Conservation (phyloP, 73 alveolate species). For the Durusdinium trenchii region DNA sequence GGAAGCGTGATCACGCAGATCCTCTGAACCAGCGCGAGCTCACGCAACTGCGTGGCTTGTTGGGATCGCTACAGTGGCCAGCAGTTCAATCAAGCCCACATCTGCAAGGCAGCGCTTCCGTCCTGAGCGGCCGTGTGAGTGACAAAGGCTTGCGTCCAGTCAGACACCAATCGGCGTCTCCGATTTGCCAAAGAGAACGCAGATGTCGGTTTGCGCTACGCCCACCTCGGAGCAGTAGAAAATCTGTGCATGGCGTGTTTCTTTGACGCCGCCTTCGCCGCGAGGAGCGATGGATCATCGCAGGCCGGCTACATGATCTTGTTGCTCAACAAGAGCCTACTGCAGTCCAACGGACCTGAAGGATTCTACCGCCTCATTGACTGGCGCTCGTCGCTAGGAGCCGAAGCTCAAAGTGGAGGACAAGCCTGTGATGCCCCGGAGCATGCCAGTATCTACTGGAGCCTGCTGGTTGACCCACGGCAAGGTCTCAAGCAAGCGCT, state of each 20-base stretch:
- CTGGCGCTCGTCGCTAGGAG: background rate
- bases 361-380: background rate
- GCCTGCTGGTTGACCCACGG: background rate
- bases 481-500: background rate
- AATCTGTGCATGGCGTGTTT: background rate
- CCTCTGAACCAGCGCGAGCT: background rate
- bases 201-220: background rate
- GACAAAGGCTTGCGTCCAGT: background rate
- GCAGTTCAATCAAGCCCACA: conserved; percentile 7
- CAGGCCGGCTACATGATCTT: background rate
- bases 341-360: background rate
- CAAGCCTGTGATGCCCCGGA: background rate
- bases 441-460: background rate
- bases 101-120: background rate
- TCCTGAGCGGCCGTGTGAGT: background rate
- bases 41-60: background rate
- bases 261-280: background rate
- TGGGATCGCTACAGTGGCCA: conserved; percentile 26
- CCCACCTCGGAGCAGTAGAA: background rate
- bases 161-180: background rate
- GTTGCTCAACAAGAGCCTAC: background rate
- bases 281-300: background rate
- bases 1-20: background rate
- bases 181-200: background rate
- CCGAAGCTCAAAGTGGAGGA: background rate